phyloP scores from a whole-genome alignment of 345 rosid genomes.

The Geranium brycei region DNA sequence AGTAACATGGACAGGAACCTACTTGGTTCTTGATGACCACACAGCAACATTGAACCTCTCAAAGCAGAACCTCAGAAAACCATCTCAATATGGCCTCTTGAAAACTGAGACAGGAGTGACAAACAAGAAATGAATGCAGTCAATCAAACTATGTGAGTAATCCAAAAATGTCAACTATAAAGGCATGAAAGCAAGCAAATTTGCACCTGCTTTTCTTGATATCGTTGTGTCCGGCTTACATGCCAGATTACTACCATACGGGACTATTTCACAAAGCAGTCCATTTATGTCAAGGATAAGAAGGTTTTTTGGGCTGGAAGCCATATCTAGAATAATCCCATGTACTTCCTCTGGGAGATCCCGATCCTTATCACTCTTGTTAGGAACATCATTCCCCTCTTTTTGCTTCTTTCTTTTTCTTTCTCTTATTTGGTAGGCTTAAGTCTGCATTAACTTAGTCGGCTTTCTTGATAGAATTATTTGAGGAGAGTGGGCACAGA shows the following conservation, averaged over 20 bases:
- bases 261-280: constrained; percentile 54
- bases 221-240: constrained; percentile 37
- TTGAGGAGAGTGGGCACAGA: too few relatives aligned
- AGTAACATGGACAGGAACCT: background rate
- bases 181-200: background rate
- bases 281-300: constrained; percentile 89
- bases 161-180: background rate
- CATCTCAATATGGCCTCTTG: constrained; percentile 37
- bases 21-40: constrained; percentile 51
- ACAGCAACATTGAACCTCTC: constrained; percentile 48
- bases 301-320: constrained; percentile 31
- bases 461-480: too few relatives aligned
- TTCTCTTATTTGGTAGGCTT: too few relatives aligned
- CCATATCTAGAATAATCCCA: too few relatives aligned
- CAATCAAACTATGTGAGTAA: background rate
- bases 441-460: too few relatives aligned
- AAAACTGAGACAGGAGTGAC: constrained; percentile 25
- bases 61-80: constrained; percentile 40
- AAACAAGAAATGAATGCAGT: constrained; percentile 6
- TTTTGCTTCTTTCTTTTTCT: too few relatives aligned
- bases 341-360: too few relatives aligned
- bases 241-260: constrained; percentile 21
- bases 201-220: constrained; percentile 46
- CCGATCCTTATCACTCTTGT: too few relatives aligned
- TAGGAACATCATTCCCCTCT: too few relatives aligned